A percentile compares a stretch with the other conserved stretches of the same genome.
Conservation (phyloP, 1,139 yeast genomes). For the Kodamaea ohmeri region DNA sequence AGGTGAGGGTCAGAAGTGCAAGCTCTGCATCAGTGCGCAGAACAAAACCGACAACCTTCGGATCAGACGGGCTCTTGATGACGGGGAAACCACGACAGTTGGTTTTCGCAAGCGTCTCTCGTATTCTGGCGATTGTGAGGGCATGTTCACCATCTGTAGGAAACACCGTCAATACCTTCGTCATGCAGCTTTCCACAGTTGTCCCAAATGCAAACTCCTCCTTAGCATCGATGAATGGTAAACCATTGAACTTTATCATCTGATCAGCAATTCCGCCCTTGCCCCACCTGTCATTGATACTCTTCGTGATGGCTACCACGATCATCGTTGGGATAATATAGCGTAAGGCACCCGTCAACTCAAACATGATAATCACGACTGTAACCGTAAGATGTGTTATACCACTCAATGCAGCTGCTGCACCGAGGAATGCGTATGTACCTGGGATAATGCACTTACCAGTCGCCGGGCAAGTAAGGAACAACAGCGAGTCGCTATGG, state of each 20-base stretch:
- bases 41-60: slow-evolving; percentile 37
- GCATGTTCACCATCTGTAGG: slow-evolving; percentile 35
- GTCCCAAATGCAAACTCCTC: slow-evolving; percentile 59
- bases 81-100: slow-evolving; percentile 57
- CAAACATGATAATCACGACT: slow-evolving; percentile 94
- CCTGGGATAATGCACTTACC: slow-evolving; percentile 79
- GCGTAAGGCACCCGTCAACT: slow-evolving; percentile 87
- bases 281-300: slow-evolving; percentile 74
- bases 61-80: slow-evolving; percentile 29
- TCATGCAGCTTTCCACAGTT: slow-evolving; percentile 66
- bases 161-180: slow-evolving; percentile 48
- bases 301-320: slow-evolving; percentile 86
- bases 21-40: slow-evolving; percentile 33
- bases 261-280: slow-evolving; percentile 91
- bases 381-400: slow-evolving; percentile 89
- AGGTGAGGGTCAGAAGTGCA: slow-evolving; percentile 18
- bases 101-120: slow-evolving; percentile 33
- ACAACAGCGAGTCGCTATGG: slow-evolving; percentile 41
- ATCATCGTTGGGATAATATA: slow-evolving; percentile 95
- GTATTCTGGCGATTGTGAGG: slow-evolving; percentile 23
- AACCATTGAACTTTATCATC: slow-evolving; percentile 84
- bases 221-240: slow-evolving; percentile 78
- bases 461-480: slow-evolving; percentile 43
- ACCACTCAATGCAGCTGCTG: slow-evolving; percentile 93
- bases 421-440: slow-evolving; percentile 94